Conservation (phyloP, 805 yeast species). For the Wickerhamomyces xylosicus region DNA sequence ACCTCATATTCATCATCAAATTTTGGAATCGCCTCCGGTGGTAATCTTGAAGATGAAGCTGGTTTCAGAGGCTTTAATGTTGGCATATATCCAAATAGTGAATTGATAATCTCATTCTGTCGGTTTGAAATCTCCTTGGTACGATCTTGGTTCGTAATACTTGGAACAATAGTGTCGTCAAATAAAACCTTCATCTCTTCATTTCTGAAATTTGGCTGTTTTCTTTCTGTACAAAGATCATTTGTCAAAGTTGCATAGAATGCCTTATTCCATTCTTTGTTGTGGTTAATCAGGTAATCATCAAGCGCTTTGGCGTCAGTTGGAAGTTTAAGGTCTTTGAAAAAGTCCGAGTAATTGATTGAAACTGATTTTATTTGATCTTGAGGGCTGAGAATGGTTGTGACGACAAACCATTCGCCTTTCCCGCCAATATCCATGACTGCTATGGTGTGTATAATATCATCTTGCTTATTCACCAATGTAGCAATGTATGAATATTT, state of each 20-base stretch:
- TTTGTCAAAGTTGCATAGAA: too few relatives aligned
- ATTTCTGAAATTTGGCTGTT: too few relatives aligned
- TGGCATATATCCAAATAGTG: not conserved
- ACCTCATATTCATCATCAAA: conserved; percentile 43
- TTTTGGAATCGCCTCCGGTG: conserved; percentile 28
- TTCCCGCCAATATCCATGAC: not conserved
- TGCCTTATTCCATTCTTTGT: too few relatives aligned
- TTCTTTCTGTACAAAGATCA: too few relatives aligned
- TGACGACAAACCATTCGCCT: not conserved
- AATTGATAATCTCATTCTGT: not conserved
- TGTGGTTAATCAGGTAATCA: not conserved
- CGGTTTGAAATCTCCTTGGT: not conserved
- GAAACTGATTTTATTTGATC: not conserved
- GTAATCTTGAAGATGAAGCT: not conserved
- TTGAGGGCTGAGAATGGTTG: not conserved
- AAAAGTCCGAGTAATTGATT: not conserved
- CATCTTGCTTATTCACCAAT: not conserved
- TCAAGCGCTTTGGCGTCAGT: not conserved
- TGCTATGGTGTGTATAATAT: not conserved
- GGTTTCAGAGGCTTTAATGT: not conserved
- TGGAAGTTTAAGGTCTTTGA: conserved; percentile 1
- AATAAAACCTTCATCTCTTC: conserved; percentile 1
- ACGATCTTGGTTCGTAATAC: not conserved
- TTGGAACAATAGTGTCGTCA: not conserved
- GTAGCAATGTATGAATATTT: not conserved